Base-by-base conservation (phyloP, 345 rosid genomes). In the Eucalyptus cloeziana region DNA sequence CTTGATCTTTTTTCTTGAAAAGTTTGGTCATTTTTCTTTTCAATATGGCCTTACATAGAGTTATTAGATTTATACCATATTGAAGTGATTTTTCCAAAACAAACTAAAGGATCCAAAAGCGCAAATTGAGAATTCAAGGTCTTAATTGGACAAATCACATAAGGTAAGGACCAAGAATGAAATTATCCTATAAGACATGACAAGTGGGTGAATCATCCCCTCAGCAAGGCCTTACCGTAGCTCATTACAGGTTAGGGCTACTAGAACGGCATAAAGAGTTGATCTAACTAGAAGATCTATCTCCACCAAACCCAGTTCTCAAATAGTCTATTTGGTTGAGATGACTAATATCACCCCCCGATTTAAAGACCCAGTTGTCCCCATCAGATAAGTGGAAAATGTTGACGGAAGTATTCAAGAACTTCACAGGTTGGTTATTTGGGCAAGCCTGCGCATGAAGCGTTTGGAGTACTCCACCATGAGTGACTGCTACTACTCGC, bases 261-360 rank as follows among this genome's bases (percentile, higher is more conserved):
- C 56, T 52, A 7, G 56, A 52, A 52, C 56, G 19, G 8, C 56
- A 52, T 52, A 17, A 4, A 47, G 86, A 76, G 24, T 16, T 47
- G 64, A 89, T 67, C 91, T 94, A 95, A 89, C 94, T 96, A 88
- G 97, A 96, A 90, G 93, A 94, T 93, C 90, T 90, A 89, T 95
- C 96, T 67, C 98, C 97, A 45, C 98, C 98, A 91, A 97, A 96
- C 88, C 95, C 97, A 22, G 96, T 93, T 60, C 89, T 85, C 71
- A 95, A 90, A 86, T 91, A 93, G 45, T 89, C 94, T 50, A 94
- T 91, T 91, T 91, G 92, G 60, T 92, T 96, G 8, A 81, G 86
- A 81, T 81, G 86, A 40, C 86, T 81, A 44, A 81, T 24, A 49
- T 40, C 50, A 13, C 96, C 96, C 94, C 94, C 94, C 47, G 93